A percentile compares a stretch with the other conserved stretches of the same genome.
Evolutionary conservation across 371 early-diverging fungal genomes (phyloP).

Genomic region (Haplosporangium sp.): DNA sequence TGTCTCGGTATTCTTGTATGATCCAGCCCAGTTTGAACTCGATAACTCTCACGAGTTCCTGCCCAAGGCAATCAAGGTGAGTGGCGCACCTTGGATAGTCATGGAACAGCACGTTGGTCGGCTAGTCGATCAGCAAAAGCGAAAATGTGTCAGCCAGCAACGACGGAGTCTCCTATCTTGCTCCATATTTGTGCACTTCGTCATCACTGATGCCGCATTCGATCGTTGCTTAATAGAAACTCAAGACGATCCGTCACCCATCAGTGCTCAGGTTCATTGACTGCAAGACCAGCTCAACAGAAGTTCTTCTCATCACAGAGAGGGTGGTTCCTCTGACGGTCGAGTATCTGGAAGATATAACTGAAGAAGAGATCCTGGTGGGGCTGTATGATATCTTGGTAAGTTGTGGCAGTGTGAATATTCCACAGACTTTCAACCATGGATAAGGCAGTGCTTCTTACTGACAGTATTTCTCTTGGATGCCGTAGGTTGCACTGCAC

Average conservation of each 20-base stretch:
- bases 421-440: not conserved
- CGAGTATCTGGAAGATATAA: slow-evolving; percentile 43
- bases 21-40: slow-evolving; percentile 45
- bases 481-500: slow-evolving; percentile 43
- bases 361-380: slow-evolving; percentile 50
- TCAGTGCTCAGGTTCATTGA: slow-evolving; percentile 54
- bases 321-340: slow-evolving; percentile 38
- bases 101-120: not conserved
- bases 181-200: not conserved
- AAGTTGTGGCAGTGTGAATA: not conserved
- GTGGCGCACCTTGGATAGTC: not conserved
- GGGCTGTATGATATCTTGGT: slow-evolving; percentile 53
- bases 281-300: slow-evolving; percentile 43
- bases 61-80: slow-evolving; percentile 52
- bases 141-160: not conserved
- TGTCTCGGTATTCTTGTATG: slow-evolving; percentile 47
- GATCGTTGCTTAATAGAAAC: slow-evolving; percentile 24
- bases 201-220: not conserved
- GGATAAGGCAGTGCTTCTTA: too few relatives aligned
- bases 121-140: too few relatives aligned
- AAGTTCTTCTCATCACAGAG: slow-evolving; percentile 48
- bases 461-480: not conserved
- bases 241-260: slow-evolving; percentile 52
- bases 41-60: slow-evolving; percentile 46
- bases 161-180: not conserved